Base-by-base conservation (phyloP, 2,329 filamentous ascomycete genomes). In the Hirsutella thompsonii region DNA sequence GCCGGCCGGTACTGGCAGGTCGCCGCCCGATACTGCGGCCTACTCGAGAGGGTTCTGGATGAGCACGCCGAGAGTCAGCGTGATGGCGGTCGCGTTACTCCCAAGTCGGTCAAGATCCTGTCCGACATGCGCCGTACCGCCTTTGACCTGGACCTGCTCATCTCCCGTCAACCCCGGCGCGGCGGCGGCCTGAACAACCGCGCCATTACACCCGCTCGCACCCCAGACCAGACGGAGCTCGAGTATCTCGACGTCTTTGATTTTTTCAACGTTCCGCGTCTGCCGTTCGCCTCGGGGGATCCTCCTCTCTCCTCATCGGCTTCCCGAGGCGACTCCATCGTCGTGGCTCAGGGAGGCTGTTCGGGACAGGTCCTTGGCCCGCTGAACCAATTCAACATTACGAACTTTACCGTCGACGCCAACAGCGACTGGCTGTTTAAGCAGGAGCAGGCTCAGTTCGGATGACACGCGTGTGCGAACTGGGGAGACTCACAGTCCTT, bases 221-320 rank as follows among this genome's bases (percentile, higher is more conserved):
- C 80, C 23, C 83, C 85, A 1, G 83, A 79, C 9, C 75, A 83
- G 2, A 86, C 92, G 49, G 87, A 94, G 54, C 67, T 94, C 3
- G 89, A 94, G 56, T 94, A 93, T 55, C 67, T 94, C 3, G 88
- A 94, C 52, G 84, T 94, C 0, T 94, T 95, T 56, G 86, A 92
- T 51, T 94, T 93, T 56, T 95, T 94, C 69, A 94, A 94, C 55
- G 79, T 93, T 42, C 89, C 89, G 1, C 69, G 87, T 16, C 64
- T 94, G 20, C 72, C 75, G 0, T 60, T 72, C 19, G 63, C 63
- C 23, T n/a, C n/a, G n/a, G 60, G 63, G 10, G 63, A 67, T n/a
- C n/a, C n/a, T n/a, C n/a, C n/a, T n/a, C n/a, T n/a, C 40, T 55
- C 53, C 28, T 50, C 53, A 18, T 43, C 43, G 1, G 51, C 47